Evolutionary conservation across 768 basidiomycete genomes (phyloP), one percentile per base, ranked within the genome.

Genomic region (Rossbeevera mucosa): DNA sequence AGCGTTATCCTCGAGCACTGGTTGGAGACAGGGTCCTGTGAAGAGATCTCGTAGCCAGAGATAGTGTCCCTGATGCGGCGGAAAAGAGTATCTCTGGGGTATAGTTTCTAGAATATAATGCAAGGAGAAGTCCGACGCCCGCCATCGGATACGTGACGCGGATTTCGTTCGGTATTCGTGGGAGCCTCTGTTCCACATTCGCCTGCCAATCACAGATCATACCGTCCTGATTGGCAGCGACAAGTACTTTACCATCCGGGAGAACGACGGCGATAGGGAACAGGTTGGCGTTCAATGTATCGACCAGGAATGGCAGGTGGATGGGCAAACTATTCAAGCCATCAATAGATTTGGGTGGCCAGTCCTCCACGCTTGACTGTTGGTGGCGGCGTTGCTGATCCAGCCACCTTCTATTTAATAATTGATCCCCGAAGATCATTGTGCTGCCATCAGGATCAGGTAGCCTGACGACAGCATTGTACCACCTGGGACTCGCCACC

Each of bases 71-170:
- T 76, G 45, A 88, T 68, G n/a, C n/a, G 21, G 72, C 69, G 1
- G 90, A 88, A 11, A 92, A 66, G 20, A 92, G 72, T 40, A 92
- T 70, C 59, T 88, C 86, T 0, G 90, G 79, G 5, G 73, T 71
- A 58, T 87, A 91, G 59, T 82, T 82, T 8, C 76, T 73, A 2
- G 82, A 80, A 4, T 77, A 76, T 7, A 92, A 72, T 9, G 90
- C 88, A 8, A 92, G 79, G 38, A 92, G 74, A n/a, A 88, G 56
- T 12, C 75, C 88, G 14, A 83, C 83, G 38, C 84, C 90, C 22
- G 87, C 73, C 85, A 91, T 87, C 1, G 89, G 89, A 64, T 92
- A 91, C 0, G 89, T 89, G 30, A 91, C 81, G 22, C 87, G 86
- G 14, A 89, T 80, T 40, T 82, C 83, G 55, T 91, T 88, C 7